Evolutionary conservation across 805 yeast species (phyloP).

Genomic region (Schwanniomyces occidentalis): DNA sequence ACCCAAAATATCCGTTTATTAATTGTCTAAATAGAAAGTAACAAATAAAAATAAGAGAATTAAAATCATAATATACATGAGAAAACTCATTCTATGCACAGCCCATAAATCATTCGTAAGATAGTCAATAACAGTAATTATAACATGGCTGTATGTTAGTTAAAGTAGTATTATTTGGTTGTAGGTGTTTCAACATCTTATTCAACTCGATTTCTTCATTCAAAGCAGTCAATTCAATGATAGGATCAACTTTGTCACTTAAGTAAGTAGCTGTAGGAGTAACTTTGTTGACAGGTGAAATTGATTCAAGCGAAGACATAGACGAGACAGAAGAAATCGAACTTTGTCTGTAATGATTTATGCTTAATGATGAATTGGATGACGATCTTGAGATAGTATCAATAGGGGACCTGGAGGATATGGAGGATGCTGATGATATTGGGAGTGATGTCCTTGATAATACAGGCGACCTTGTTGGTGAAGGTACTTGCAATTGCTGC

Average conservation of each 20-base stretch:
- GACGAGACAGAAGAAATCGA: constrained; percentile 20
- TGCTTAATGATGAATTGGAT: constrained; percentile 13
- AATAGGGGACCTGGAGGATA: constrained; percentile 6
- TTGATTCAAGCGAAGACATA: constrained; percentile 12
- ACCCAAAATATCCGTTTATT: too few relatives aligned
- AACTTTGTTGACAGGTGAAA: constrained; percentile 5
- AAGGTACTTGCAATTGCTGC: constrained; percentile 10
- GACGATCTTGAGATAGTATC: constrained; percentile 14
- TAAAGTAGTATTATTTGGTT: constrained; percentile 2
- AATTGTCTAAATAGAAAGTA: too few relatives aligned
- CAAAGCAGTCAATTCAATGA: constrained; percentile 34
- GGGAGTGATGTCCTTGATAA: neutral
- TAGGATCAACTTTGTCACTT: constrained; percentile 27
- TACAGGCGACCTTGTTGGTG: constrained; percentile 4
- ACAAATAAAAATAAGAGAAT: too few relatives aligned
- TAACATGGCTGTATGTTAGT: too few relatives aligned
- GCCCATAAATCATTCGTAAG: too few relatives aligned
- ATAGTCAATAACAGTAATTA: too few relatives aligned
- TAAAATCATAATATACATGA: too few relatives aligned
- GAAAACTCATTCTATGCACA: too few relatives aligned
- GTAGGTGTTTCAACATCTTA: constrained; percentile 19
- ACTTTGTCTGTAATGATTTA: constrained; percentile 17
- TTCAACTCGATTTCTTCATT: constrained; percentile 36
- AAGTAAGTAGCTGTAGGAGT: neutral
- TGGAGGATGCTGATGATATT: constrained; percentile 7